phyloP scores from a whole-genome alignment of 2,329 filamentous ascomycete genomes.

The Fusarium kyushuense region DNA sequence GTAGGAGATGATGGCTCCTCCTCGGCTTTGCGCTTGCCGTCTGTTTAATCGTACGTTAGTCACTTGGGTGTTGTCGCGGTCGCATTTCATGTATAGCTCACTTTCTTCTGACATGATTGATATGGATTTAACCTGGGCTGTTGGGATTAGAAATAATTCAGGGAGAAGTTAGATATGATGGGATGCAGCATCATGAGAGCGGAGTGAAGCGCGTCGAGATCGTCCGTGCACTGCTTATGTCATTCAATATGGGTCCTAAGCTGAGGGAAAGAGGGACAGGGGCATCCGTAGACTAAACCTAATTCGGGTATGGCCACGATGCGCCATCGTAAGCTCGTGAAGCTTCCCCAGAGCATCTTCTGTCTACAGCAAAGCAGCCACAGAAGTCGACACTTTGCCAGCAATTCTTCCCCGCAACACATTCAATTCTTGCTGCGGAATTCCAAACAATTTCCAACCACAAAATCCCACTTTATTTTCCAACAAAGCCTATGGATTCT shows the following conservation, averaged over 20 bases:
- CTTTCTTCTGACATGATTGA: constrained; percentile 47
- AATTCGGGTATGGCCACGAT: constrained; percentile 53
- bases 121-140: constrained; percentile 4
- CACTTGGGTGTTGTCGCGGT: background rate
- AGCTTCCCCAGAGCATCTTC: constrained; percentile 46
- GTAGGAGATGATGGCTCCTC: constrained; percentile 73
- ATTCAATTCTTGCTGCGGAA: background rate
- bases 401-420: constrained; percentile 18
- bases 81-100: background rate
- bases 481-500: constrained; percentile 73
- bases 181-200: constrained; percentile 41
- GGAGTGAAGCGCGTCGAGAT: constrained; percentile 41
- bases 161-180: constrained; percentile 31
- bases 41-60: constrained; percentile 49
- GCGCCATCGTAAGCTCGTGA: constrained; percentile 48
- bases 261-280: constrained; percentile 6
- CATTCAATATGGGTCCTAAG: constrained; percentile 21
- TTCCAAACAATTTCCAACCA: background rate
- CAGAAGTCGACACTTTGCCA: constrained; percentile 7
- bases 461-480: background rate
- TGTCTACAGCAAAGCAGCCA: constrained; percentile 34
- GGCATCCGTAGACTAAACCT: constrained; percentile 47
- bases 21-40: constrained; percentile 78
- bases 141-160: constrained; percentile 10
- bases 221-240: constrained; percentile 51